Evolutionary conservation across 257 asterid genomes (phyloP).

Genomic region (Solanum ahanhuiri): DNA sequence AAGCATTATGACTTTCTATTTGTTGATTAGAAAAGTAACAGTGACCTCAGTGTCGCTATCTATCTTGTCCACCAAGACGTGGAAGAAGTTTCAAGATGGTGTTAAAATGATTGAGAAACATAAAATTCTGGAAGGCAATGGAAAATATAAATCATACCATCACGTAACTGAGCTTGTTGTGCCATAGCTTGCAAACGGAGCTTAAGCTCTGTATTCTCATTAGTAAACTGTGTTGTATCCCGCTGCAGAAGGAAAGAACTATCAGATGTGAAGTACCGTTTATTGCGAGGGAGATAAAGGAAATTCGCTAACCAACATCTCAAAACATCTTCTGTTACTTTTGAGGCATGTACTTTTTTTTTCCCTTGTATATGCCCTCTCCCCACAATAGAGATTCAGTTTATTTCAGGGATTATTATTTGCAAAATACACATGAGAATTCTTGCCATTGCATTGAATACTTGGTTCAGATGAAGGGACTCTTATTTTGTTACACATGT

Average conservation of each 20-base stretch:
- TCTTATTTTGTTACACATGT: neutral
- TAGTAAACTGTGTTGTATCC: slow-evolving; percentile 78
- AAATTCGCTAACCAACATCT: neutral
- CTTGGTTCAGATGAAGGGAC: neutral
- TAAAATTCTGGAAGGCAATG: neutral
- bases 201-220: slow-evolving; percentile 89
- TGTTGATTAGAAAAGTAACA: neutral
- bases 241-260: slow-evolving; percentile 42
- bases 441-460: neutral
- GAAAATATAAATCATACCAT: slow-evolving; percentile 36
- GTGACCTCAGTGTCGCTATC: neutral
- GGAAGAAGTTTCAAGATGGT: neutral
- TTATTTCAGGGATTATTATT: neutral
- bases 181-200: slow-evolving; percentile 94
- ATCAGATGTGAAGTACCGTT: neutral
- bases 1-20: neutral
- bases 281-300: neutral
- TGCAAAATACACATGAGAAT: neutral
- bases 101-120: neutral
- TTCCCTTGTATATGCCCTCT: neutral
- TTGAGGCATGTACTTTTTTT: neutral
- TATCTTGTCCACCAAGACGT: neutral
- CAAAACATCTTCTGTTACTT: neutral
- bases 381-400: neutral
- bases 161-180: slow-evolving; percentile 96